These are phyloP conservation scores for Metschnikowia reukaufii DNA, from an alignment of 805 yeast species.

Conservation along the genomic window DNA sequence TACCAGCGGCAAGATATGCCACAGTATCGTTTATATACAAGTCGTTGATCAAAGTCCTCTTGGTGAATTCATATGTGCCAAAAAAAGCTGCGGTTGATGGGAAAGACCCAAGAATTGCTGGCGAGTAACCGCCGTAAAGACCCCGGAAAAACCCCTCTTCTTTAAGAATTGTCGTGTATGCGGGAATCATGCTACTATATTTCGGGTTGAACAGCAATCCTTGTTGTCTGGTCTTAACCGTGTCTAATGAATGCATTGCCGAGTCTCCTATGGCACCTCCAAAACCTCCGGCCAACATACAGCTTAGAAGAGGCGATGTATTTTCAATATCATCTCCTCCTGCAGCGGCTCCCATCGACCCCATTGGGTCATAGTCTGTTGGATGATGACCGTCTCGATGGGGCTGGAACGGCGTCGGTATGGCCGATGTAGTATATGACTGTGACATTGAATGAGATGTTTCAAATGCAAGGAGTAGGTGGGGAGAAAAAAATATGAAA, in stretches of 20 bases:
- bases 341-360: slow-evolving; percentile 2
- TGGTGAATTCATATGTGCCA: slow-evolving; percentile 82
- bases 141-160: slow-evolving; percentile 89
- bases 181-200: slow-evolving; percentile 72
- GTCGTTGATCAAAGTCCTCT: slow-evolving; percentile 65
- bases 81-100: slow-evolving; percentile 96
- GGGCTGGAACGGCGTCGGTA: slow-evolving; percentile 23
- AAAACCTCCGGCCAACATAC: slow-evolving; percentile 87
- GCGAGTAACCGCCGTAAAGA: slow-evolving; percentile 86
- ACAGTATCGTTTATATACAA: slow-evolving; percentile 72
- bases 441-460: slow-evolving; percentile 13
- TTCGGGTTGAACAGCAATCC: slow-evolving; percentile 74
- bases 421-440: slow-evolving; percentile 19
- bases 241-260: slow-evolving; percentile 92
- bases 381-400: slow-evolving; percentile 14
- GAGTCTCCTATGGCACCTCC: slow-evolving; percentile 95
- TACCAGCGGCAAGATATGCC: slow-evolving; percentile 80
- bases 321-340: slow-evolving; percentile 2
- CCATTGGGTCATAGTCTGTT: background rate
- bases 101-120: slow-evolving; percentile 89
- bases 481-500: background rate
- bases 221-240: slow-evolving; percentile 96
- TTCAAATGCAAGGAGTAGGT: background rate
- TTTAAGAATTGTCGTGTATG: slow-evolving; percentile 68
- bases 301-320: slow-evolving; percentile 50